Percentiles rank a stretch among this genome's conserved stretches.
Conservation (phyloP, 108 stramenopile genomes). For the Poteriospumella lacustris region DNA sequence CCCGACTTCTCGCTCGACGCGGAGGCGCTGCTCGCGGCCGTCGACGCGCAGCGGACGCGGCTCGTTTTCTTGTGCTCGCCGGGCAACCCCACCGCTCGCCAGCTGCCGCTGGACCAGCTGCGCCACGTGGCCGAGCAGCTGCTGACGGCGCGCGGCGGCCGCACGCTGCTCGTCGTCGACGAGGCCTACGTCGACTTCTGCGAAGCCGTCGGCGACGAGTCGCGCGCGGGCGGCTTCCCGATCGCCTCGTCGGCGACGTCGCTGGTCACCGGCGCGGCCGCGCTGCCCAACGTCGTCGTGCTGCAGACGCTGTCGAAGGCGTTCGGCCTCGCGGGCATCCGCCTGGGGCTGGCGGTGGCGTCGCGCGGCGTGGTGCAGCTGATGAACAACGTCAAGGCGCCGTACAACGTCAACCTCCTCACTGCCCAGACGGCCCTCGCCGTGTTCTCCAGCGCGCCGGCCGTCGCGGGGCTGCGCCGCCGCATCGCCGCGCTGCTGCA, state of each 20-base stretch:
- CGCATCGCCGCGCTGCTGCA: conserved; percentile 57
- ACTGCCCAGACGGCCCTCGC: conserved; percentile 72
- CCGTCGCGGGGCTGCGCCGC: conserved; percentile 48
- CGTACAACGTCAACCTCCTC: conserved; percentile 85
- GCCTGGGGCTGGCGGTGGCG: conserved; percentile 85
- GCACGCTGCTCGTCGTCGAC: conserved; percentile 73
- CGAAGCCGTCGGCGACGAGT: conserved; percentile 81
- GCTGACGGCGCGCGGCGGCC: conserved; percentile 36
- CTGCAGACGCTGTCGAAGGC: conserved; percentile 90
- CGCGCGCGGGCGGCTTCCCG: conserved; percentile 75
- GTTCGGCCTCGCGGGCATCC: conserved; percentile 89
- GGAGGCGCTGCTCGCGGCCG: conserved; percentile 54
- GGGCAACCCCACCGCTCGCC: conserved; percentile 85
- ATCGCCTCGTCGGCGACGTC: conserved; percentile 57
- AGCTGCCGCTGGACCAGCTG: conserved; percentile 65
- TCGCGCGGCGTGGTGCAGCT: conserved; percentile 74
- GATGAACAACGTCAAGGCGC: conserved; percentile 94
- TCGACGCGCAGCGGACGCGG: conserved; percentile 68
- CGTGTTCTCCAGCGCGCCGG: conserved; percentile 59
- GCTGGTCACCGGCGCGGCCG: too few relatives aligned
- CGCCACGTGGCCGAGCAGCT: conserved; percentile 66
- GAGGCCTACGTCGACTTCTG: conserved; percentile 90
- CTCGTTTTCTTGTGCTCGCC: conserved; percentile 86
- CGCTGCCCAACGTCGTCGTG: conserved; percentile 71
- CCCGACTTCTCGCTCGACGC: conserved; percentile 66